A percentile compares a stretch with the other conserved stretches of the same genome.
Conservation (phyloP, 805 yeast genomes). For the Scheffersomyces stipitis region DNA sequence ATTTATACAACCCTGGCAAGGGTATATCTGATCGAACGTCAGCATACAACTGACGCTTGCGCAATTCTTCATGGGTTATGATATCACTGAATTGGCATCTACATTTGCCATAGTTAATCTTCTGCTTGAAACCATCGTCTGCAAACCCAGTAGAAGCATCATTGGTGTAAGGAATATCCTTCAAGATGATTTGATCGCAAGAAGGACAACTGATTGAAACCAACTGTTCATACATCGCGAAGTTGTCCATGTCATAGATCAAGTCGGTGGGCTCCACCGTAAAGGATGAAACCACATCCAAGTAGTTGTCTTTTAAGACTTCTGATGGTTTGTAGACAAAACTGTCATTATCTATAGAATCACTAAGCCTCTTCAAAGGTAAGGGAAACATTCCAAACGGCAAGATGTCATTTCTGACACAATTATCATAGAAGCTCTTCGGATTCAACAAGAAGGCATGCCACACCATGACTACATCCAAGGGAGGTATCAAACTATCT, state of each 20-base stretch:
- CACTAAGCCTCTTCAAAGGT: slow-evolving; percentile 13
- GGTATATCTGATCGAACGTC: slow-evolving; percentile 7
- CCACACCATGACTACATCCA: slow-evolving; percentile 25
- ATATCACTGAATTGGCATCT: slow-evolving; percentile 9
- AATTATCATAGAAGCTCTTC: slow-evolving; percentile 12
- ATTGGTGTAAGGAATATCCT: slow-evolving; percentile 10
- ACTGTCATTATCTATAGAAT: slow-evolving; percentile 9
- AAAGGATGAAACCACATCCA: slow-evolving; percentile 4
- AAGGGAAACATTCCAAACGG: slow-evolving; percentile 16
- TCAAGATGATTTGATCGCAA: slow-evolving; percentile 9
- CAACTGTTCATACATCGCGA: slow-evolving; percentile 3
- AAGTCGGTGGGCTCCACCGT: background rate
- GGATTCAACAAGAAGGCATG: slow-evolving; percentile 22
- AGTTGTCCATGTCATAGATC: background rate
- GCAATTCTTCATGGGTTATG: slow-evolving; percentile 20
- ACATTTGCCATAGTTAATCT: slow-evolving; percentile 6
- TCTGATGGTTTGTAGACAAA: slow-evolving; percentile 11
- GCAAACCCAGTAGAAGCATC: slow-evolving; percentile 12
- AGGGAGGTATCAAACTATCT: slow-evolving; percentile 16
- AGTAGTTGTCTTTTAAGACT: slow-evolving; percentile 4
- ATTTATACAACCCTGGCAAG: slow-evolving; percentile 7
- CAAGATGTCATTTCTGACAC: slow-evolving; percentile 13
- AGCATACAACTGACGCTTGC: slow-evolving; percentile 16
- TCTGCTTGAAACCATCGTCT: slow-evolving; percentile 8
- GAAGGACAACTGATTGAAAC: slow-evolving; percentile 13